These are phyloP conservation scores for Alternaria panax DNA, from an alignment of 2,329 filamentous ascomycete genomes.

Conservation along the genomic window DNA sequence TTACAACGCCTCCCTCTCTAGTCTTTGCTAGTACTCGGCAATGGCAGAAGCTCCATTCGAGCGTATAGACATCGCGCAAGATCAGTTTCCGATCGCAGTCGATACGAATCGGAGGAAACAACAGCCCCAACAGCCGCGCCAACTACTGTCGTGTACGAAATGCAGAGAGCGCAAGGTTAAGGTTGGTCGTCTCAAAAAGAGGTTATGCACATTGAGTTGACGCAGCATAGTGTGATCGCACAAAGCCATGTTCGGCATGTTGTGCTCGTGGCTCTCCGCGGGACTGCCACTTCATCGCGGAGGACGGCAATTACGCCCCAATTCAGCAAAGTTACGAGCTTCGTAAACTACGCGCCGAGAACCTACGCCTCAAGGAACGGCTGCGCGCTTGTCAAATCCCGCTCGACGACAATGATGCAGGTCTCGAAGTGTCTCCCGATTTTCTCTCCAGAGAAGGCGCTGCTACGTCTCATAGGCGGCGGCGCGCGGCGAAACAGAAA, in stretches of 20 bases:
- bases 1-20: background rate
- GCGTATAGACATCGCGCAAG: slow-evolving; percentile 17
- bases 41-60: slow-evolving; percentile 22
- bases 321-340: slow-evolving; percentile 59
- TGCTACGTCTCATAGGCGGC: slow-evolving; percentile 32
- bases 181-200: too few species aligned
- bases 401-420: slow-evolving; percentile 50
- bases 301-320: slow-evolving; percentile 56
- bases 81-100: slow-evolving; percentile 10
- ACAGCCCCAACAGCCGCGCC: slow-evolving; percentile 52
- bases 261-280: slow-evolving; percentile 57
- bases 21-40: background rate
- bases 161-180: slow-evolving; percentile 60
- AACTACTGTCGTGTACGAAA: slow-evolving; percentile 58
- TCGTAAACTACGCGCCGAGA: slow-evolving; percentile 56
- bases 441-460: slow-evolving; percentile 30
- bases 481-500: slow-evolving; percentile 38
- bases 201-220: background rate
- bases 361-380: slow-evolving; percentile 54
- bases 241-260: slow-evolving; percentile 58
- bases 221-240: slow-evolving; percentile 53
- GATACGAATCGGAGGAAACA: slow-evolving; percentile 43
- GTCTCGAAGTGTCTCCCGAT: slow-evolving; percentile 30
- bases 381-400: slow-evolving; percentile 45
- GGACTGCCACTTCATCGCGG: slow-evolving; percentile 57